A percentile compares a stretch with the other conserved stretches of the same genome.
phyloP scores from a whole-genome alignment of 1,284 basidiomycete genomes.

The Laetiporus sulphureus region DNA sequence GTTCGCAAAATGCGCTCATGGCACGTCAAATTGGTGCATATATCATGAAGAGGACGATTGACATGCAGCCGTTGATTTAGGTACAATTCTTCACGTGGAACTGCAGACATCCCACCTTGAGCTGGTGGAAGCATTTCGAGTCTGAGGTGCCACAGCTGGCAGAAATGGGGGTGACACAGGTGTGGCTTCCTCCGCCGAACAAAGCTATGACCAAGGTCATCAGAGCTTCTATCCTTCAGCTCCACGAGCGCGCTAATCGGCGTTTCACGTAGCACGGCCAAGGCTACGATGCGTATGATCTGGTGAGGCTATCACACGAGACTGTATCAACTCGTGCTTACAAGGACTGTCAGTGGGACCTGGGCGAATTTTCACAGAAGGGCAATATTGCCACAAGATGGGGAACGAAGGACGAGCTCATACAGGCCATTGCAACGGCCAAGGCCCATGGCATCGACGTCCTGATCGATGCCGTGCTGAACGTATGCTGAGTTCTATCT shows the following conservation, averaged over 20 bases:
- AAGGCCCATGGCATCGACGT: constrained; percentile 55
- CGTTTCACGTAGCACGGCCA: constrained; percentile 47
- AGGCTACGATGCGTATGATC: constrained; percentile 78
- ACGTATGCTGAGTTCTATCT: constrained; percentile 37
- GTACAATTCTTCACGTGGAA: constrained; percentile 86
- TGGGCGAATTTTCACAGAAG: constrained; percentile 91
- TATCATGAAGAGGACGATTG: not conserved
- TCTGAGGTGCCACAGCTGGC: constrained; percentile 63
- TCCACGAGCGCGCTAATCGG: constrained; percentile 6
- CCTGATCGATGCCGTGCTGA: constrained; percentile 72
- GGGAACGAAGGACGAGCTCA: constrained; percentile 82
- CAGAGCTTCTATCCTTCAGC: not conserved
- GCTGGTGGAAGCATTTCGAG: constrained; percentile 84
- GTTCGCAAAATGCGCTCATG: constrained; percentile 55
- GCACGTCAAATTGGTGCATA: constrained; percentile 28
- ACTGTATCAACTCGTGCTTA: not conserved
- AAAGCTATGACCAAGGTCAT: constrained; percentile 60
- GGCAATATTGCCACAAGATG: constrained; percentile 80
- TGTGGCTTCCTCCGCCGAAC: constrained; percentile 75
- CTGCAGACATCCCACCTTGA: constrained; percentile 45
- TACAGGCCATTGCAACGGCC: constrained; percentile 58
- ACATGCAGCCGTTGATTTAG: constrained; percentile 28
- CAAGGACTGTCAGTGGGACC: constrained; percentile 57
- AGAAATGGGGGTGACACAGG: constrained; percentile 78
- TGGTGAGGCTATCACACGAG: constrained; percentile 36